phyloP scores from a whole-genome alignment of 345 rosid genomes.

The Citrus mangshanensis region DNA sequence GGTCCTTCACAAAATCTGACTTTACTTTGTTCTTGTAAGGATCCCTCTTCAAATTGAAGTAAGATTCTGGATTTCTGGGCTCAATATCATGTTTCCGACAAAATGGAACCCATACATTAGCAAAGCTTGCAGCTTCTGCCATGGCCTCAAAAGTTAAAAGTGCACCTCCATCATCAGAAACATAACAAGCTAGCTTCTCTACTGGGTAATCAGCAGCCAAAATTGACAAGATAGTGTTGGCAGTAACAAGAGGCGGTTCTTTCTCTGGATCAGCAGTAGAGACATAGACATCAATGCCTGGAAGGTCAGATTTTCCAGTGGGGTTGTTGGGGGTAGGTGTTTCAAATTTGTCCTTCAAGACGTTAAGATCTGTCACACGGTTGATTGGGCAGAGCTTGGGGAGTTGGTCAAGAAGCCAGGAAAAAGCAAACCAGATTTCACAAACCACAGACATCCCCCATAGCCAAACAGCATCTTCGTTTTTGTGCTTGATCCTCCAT shows the following conservation, averaged over 20 bases:
- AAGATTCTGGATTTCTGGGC: conserved; percentile 96
- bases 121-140: conserved; percentile 99
- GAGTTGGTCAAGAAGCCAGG: conserved; percentile 98
- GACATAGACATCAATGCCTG: conserved; percentile 87
- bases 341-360: conserved; percentile 92
- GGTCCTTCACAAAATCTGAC: conserved; percentile 88
- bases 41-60: conserved; percentile 87
- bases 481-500: conserved; percentile 72
- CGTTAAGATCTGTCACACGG: conserved; percentile 88
- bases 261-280: conserved; percentile 99
- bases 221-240: conserved; percentile 94
- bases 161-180: conserved; percentile 98
- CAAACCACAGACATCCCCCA: conserved; percentile 99
- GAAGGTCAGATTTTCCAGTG: conserved; percentile 94
- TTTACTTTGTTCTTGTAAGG: conserved; percentile 94
- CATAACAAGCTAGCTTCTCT: conserved; percentile 97
- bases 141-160: conserved; percentile 97
- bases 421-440: conserved; percentile 94
- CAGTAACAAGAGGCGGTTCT: conserved; percentile 98
- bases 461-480: conserved; percentile 79
- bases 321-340: conserved; percentile 68
- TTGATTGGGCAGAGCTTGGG: conserved; percentile 90
- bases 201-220: conserved; percentile 91
- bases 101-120: conserved; percentile 92
- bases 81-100: conserved; percentile 90